Evolutionary conservation across 1,284 basidiomycete species (phyloP), one percentile per base, ranked within the genome.

Genomic region (Trametes polyzona): DNA sequence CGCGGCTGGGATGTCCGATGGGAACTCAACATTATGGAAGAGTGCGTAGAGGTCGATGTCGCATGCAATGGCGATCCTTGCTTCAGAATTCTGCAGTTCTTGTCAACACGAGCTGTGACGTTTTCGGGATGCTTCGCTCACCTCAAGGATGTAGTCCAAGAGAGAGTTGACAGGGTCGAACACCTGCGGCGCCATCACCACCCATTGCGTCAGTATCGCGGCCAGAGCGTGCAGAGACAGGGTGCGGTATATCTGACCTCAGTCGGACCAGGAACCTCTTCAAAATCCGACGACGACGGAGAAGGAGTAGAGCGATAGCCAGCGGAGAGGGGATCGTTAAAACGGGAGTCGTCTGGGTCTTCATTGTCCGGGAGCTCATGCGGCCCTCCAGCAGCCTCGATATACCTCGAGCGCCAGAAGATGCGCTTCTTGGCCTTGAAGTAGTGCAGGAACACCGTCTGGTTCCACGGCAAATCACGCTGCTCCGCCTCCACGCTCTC

Each of bases 391-490:
- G 29, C 35, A 0, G 52, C 59, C 23, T 44, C 12, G 2, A 61
- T 53, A 14, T 5, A 12, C 14, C 12, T 17, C 27, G 10, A 30
- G 21, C 32, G 17, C 33, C 29, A 39, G 33, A 35, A 30, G 2
- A 47, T 16, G 2, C 60, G 46, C n/a, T n/a, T 49, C 47, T 56
- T 58, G 37, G 46, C n/a, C 39, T 50, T 49, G 43, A 47, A 62
- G 46, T 62, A 62, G 43, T 62, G 26, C 19, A 62, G 9, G 40
- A 62, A 62, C 6, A 58, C 12, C 21, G 53, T 53, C 11, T 62
- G 59, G 16, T 54, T 48, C 4, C 17, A 12, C 16, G 14, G 17
- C 16, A 26, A n/a, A n/a, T n/a, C n/a, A n/a, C n/a, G n/a, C n/a
- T n/a, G 32, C 2, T 24, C 16, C 5, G 30, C 6, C 35, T 8